A percentile compares a stretch with the other conserved stretches of the same genome.
Evolutionary conservation across 2,329 filamentous ascomycete species (phyloP).

Genomic region (Conoideocrella luteorostrata): DNA sequence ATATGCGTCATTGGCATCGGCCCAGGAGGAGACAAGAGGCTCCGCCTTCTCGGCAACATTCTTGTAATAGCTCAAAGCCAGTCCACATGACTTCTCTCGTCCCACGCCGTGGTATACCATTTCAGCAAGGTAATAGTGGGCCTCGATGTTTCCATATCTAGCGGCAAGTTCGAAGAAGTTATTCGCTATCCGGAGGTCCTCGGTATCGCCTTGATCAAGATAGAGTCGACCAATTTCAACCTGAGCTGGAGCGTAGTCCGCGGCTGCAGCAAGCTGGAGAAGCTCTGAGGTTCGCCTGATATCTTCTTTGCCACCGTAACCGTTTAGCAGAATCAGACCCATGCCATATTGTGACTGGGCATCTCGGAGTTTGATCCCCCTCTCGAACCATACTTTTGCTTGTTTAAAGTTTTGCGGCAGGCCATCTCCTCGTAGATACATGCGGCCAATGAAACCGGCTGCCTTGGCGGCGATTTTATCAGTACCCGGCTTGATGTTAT

Average conservation of each 20-base stretch:
- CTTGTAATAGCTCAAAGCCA: constrained; percentile 79
- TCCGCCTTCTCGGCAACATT: constrained; percentile 69
- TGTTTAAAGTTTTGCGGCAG: constrained; percentile 70
- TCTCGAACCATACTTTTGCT: constrained; percentile 76
- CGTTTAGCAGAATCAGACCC: constrained; percentile 76
- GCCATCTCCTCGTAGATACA: constrained; percentile 85
- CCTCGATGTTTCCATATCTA: constrained; percentile 76
- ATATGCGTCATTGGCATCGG: constrained; percentile 77
- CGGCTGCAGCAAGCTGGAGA: constrained; percentile 73
- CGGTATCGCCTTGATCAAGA: constrained; percentile 67
- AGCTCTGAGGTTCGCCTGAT: constrained; percentile 65
- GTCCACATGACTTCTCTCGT: constrained; percentile 68
- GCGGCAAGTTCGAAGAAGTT: constrained; percentile 85
- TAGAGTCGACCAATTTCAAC: constrained; percentile 79
- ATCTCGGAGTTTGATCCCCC: constrained; percentile 69
- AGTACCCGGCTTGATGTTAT: constrained; percentile 61
- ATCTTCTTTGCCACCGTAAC: constrained; percentile 65
- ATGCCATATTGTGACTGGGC: constrained; percentile 78
- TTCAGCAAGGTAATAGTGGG: constrained; percentile 88
- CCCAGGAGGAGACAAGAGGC: constrained; percentile 68
- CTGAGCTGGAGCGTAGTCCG: constrained; percentile 73
- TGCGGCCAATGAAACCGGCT: constrained; percentile 79
- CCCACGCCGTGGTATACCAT: constrained; percentile 76
- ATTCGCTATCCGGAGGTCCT: constrained; percentile 69
- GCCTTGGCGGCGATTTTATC: constrained; percentile 78